A percentile compares a stretch with the other conserved stretches of the same genome.
These are phyloP conservation scores for Alloteropsis semialata DNA, from an alignment of 176 grass and related monocot genomes.

Conservation along the genomic window DNA sequence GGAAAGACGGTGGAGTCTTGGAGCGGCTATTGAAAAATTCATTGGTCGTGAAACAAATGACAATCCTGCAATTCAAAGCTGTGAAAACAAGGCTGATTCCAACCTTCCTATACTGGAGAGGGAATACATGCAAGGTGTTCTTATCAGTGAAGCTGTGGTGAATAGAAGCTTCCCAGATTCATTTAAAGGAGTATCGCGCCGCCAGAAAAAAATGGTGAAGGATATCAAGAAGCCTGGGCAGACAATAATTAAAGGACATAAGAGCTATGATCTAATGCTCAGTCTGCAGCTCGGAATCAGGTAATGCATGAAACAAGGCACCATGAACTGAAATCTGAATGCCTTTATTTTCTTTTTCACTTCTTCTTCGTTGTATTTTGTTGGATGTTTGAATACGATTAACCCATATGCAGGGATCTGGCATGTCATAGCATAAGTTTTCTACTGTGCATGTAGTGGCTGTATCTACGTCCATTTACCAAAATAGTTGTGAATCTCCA, in stretches of 20 bases:
- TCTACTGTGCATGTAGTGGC: too few species aligned
- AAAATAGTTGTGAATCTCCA: not conserved
- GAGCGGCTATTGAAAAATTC: constrained; percentile 74
- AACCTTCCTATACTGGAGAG: constrained; percentile 67
- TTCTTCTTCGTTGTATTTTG: not conserved
- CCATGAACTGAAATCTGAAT: not conserved
- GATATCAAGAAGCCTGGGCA: constrained; percentile 82
- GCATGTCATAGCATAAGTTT: not conserved
- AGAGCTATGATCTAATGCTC: constrained; percentile 96
- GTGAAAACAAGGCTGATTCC: constrained; percentile 45
- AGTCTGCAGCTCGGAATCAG: constrained; percentile 98
- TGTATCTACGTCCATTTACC: not conserved
- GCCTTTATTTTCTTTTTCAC: not conserved
- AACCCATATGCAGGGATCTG: not conserved
- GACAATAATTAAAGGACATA: constrained; percentile 89
- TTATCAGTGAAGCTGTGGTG: constrained; percentile 79
- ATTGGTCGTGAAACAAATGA: constrained; percentile 49
- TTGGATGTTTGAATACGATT: not conserved
- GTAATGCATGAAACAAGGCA: constrained; percentile 20
- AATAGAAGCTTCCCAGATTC: constrained; percentile 48
- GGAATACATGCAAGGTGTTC: constrained; percentile 97
- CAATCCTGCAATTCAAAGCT: constrained; percentile 38
- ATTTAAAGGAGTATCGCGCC: constrained; percentile 58
- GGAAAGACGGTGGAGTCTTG: constrained; percentile 92
- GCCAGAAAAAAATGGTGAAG: constrained; percentile 63